phyloP scores from a whole-genome alignment of 2,329 filamentous ascomycete genomes.

The Alternaria consortialis region DNA sequence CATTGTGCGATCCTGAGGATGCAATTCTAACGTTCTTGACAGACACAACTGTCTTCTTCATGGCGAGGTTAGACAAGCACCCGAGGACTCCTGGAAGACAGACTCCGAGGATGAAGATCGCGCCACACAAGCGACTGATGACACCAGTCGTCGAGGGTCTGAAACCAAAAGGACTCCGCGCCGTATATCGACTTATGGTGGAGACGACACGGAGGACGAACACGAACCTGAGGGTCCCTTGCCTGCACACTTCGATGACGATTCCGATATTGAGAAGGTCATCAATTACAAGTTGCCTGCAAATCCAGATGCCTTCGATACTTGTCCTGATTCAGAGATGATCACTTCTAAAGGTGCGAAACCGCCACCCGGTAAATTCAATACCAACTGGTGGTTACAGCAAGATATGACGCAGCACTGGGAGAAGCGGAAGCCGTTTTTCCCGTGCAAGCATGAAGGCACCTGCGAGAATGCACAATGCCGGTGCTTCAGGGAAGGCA shows the following conservation, averaged over 20 bases:
- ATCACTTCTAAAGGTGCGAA: conserved; percentile 3
- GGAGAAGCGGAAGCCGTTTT: conserved; percentile 65
- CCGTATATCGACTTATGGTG: not conserved
- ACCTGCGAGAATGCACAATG: conserved; percentile 68
- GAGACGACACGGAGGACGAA: not conserved
- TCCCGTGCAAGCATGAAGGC: conserved; percentile 75
- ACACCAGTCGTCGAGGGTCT: conserved; percentile 7
- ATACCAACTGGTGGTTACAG: conserved; percentile 28
- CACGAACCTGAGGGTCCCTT: not conserved
- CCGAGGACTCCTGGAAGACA: conserved; percentile 20
- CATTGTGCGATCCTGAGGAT: not conserved
- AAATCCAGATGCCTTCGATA: conserved; percentile 24
- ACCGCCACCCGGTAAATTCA: conserved; percentile 25
- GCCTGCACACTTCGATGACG: conserved; percentile 23
- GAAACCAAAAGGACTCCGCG: not conserved
- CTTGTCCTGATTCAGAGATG: conserved; percentile 7
- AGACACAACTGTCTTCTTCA: conserved; percentile 54
- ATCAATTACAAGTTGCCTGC: conserved; percentile 37
- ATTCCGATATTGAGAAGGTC: conserved; percentile 34
- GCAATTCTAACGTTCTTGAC: conserved; percentile 8
- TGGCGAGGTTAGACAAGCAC: conserved; percentile 50
- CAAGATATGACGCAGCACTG: conserved; percentile 62
- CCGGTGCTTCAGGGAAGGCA: conserved; percentile 66
- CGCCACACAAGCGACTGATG: conserved; percentile 11
- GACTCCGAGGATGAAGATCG: conserved; percentile 10